Conservation (phyloP, 202 grass and related monocot genomes). For the Zoysia matrella region DNA sequence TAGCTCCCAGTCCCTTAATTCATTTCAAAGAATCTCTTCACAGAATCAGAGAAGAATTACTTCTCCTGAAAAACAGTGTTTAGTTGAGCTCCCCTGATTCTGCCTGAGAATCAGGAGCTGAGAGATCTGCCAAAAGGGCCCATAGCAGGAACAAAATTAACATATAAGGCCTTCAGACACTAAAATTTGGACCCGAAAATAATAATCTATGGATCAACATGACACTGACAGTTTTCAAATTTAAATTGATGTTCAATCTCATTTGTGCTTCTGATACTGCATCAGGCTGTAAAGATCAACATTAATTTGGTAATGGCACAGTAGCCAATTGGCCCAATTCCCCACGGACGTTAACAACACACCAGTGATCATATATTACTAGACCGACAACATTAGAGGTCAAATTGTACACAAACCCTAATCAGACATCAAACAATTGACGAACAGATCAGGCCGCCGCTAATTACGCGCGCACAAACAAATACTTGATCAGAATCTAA, state of each 20-base stretch:
- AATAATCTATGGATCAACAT: not conserved
- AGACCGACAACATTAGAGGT: not conserved
- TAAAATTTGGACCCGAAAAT: not conserved
- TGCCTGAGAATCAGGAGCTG: too few species aligned
- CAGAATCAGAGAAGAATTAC: too few species aligned
- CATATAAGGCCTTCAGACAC: not conserved
- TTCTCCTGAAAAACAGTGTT: too few species aligned
- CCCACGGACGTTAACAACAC: not conserved
- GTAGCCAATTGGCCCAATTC: conserved; percentile 5
- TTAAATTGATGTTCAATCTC: not conserved
- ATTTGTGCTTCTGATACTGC: not conserved
- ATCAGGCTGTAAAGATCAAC: not conserved
- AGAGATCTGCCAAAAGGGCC: too few species aligned
- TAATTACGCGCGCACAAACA: not conserved
- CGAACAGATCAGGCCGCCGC: conserved; percentile 37
- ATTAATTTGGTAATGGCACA: not conserved
- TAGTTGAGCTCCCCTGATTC: too few species aligned
- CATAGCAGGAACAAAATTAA: conserved; percentile 6
- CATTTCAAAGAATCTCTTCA: too few species aligned
- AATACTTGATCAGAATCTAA: conserved; percentile 13
- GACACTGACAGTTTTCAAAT: not conserved
- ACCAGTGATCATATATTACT: not conserved
- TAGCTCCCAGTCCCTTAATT: too few species aligned
- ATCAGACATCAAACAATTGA: not conserved
- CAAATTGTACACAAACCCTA: conserved; percentile 45